Evolutionary conservation across 176 grass and related monocot genomes (phyloP), one percentile per base, ranked within the genome.

Genomic region (Zoysia pacifica): DNA sequence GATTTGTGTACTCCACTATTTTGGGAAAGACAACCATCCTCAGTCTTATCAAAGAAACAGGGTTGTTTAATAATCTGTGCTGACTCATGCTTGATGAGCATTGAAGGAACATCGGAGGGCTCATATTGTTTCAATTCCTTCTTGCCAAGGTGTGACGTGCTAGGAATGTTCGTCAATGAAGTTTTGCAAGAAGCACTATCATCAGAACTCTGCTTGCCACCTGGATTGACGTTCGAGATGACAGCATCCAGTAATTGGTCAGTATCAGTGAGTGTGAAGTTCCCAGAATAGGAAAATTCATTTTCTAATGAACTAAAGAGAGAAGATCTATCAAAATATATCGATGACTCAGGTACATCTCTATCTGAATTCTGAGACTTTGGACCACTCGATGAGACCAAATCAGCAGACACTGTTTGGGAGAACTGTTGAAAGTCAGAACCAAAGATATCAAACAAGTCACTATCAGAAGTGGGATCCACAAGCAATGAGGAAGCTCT

Each of bases 181-280:
- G 84, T 89, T 66, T 85, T 91, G 79, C 83, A 94, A 60, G 92
- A 94, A 65, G 77, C 55, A 79, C 52, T 86, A 69, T 85, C 83
- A 80, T 91, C 86, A 70, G 77, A 75, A 66, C 52, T 75, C 59
- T 94, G 84, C 67, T 91, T 94, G 20, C 81, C 59, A 76, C 74
- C 52, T 46, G 78, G 74, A 71, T 89, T 94, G 43, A 91, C 76
- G 47, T 85, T 94, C 77, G 89, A 89, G 64, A 94, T 85, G 79
- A 94, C 81, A 62, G 92, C 92, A 85, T 94, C 92, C 87, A 94
- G 72, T 79, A 94, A 71, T 65, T 94, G 92, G 68, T 94, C 92
- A 48, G 68, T 85, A 62, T 87, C 74, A 77, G 87, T 84, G 77
- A 82, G 70, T 61, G 86, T 84, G 58, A 94, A 91, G 9, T 83